phyloP scores from a whole-genome alignment of 1,284 basidiomycete species.

The Trametes versicolor region DNA sequence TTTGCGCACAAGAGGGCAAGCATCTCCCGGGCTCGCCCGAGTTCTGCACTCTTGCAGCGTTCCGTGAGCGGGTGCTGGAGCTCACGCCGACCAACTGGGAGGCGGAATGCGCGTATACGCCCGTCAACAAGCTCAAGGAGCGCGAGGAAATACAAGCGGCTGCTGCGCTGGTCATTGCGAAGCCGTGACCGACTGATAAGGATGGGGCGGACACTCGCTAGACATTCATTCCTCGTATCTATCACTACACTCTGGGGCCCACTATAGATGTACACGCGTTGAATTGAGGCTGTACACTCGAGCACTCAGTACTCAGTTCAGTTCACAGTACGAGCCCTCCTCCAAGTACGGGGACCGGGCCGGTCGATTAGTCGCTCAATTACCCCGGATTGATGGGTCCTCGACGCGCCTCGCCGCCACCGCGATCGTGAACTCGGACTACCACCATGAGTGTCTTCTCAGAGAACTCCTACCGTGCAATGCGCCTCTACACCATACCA shows the following conservation, averaged over 20 bases:
- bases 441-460: too few species aligned
- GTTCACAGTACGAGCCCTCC: too few species aligned
- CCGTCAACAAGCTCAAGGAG: constrained; percentile 31
- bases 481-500: too few species aligned
- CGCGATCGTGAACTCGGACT: too few species aligned
- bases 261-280: too few species aligned
- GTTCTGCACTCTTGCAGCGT: constrained; percentile 79
- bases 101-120: constrained; percentile 57
- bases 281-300: too few species aligned
- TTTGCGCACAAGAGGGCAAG: constrained; percentile 73
- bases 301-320: too few species aligned
- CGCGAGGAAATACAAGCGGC: constrained; percentile 27
- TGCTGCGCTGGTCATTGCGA: constrained; percentile 26
- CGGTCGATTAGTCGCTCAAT: background rate
- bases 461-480: too few species aligned
- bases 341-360: constrained; percentile 1
- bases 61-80: constrained; percentile 67
- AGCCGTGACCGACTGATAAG: constrained; percentile 12
- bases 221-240: too few species aligned
- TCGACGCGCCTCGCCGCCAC: too few species aligned
- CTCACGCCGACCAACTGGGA: constrained; percentile 74
- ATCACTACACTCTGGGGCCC: too few species aligned
- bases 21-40: constrained; percentile 80
- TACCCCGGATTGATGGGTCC: background rate
- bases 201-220: background rate